Conservation (phyloP, 108 stramenopile genomes). For the Parmales sp. region DNA sequence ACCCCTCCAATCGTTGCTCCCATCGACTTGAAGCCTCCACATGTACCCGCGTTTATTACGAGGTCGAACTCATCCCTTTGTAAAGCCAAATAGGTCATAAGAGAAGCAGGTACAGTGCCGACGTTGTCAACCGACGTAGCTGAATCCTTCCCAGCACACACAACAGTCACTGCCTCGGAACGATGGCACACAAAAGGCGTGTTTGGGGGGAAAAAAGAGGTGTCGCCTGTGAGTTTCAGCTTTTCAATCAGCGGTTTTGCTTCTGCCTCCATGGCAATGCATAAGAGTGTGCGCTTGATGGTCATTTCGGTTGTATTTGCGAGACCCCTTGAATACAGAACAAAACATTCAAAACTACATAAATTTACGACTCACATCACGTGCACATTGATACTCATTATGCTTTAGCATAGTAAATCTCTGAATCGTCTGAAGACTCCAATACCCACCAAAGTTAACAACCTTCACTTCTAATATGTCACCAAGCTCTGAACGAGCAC, state of each 20-base stretch:
- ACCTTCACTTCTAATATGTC: too few relatives aligned
- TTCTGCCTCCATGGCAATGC: constrained; percentile 91
- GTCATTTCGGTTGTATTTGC: too few relatives aligned
- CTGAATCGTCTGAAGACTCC: too few relatives aligned
- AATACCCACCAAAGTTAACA: too few relatives aligned
- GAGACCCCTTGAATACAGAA: too few relatives aligned
- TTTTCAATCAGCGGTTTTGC: constrained; percentile 74
- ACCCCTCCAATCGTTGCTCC: constrained; percentile 86
- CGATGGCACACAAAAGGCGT: constrained; percentile 63
- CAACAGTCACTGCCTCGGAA: constrained; percentile 67
- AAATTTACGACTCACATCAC: too few relatives aligned
- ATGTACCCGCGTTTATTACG: constrained; percentile 90
- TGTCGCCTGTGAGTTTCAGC: constrained; percentile 44
- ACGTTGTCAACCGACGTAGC: constrained; percentile 83
- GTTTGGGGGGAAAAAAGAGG: constrained; percentile 58
- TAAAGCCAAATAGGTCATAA: constrained; percentile 66
- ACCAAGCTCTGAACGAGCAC: too few relatives aligned
- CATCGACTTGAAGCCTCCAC: constrained; percentile 81
- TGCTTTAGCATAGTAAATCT: too few relatives aligned
- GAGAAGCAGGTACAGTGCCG: constrained; percentile 77
- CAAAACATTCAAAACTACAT: too few relatives aligned
- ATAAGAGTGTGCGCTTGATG: constrained; percentile 34
- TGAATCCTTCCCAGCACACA: constrained; percentile 78
- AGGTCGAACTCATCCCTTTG: constrained; percentile 40
- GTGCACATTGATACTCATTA: too few relatives aligned